Conservation (phyloP, 805 yeast species). For the Saturnispora galanensis region DNA sequence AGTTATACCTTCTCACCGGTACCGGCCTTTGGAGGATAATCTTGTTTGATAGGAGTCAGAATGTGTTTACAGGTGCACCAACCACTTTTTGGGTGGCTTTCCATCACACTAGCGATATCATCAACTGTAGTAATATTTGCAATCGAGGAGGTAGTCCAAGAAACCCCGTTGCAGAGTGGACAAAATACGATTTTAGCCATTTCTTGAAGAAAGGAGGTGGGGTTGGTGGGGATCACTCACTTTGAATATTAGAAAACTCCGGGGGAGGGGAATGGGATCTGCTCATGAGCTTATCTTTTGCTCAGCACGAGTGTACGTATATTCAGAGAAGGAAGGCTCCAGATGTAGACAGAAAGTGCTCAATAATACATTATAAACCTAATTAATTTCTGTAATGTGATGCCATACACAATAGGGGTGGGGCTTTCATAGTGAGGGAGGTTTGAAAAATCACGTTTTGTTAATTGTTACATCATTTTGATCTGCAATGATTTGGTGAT, state of each 20-base stretch:
- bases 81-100: conserved; percentile 33
- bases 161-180: conserved; percentile 36
- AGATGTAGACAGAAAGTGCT: too few species aligned
- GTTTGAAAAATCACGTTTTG: too few species aligned
- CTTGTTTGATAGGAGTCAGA: conserved; percentile 30
- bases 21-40: conserved; percentile 55
- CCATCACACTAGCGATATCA: conserved; percentile 50
- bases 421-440: too few species aligned
- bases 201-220: not conserved
- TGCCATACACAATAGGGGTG: too few species aligned
- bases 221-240: not conserved
- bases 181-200: conserved; percentile 31
- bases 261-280: not conserved
- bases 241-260: not conserved
- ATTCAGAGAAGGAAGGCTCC: too few species aligned
- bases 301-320: too few species aligned
- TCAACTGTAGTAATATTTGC: conserved; percentile 5
- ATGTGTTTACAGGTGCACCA: conserved; percentile 49
- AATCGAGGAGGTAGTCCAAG: conserved; percentile 56
- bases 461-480: too few species aligned
- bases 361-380: too few species aligned
- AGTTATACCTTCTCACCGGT: conserved; percentile 32
- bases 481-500: too few species aligned
- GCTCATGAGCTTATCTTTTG: not conserved
- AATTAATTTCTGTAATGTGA: too few species aligned